Conservation (phyloP, 169 alveolate genomes). For the Besnoitia besnoiti region DNA sequence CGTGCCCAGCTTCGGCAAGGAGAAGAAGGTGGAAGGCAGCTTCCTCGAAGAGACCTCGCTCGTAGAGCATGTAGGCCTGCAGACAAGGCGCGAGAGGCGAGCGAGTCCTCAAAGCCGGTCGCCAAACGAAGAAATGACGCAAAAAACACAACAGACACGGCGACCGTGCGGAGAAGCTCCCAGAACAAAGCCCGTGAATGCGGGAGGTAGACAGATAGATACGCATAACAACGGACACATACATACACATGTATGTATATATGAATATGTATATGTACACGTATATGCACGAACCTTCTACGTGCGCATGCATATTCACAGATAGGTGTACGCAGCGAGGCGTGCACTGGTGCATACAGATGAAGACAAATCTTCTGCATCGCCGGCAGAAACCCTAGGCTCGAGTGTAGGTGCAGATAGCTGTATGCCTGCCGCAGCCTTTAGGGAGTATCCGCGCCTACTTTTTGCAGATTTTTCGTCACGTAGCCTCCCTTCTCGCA, state of each 20-base stretch:
- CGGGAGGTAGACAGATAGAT: no score
- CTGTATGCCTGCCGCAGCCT: no score
- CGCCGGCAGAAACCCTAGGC: no score
- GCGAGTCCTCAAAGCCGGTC: not conserved
- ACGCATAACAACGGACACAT: not conserved
- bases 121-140: no score
- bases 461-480: slow-evolving; percentile 64
- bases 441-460: not conserved
- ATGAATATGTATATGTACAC: not conserved
- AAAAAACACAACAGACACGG: no score
- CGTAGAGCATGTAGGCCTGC: slow-evolving; percentile 55
- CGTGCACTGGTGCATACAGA: not conserved
- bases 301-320: not conserved
- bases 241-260: not conserved
- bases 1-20: slow-evolving; percentile 78
- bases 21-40: slow-evolving; percentile 71
- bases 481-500: slow-evolving; percentile 74
- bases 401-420: no score
- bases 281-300: not conserved
- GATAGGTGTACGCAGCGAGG: not conserved
- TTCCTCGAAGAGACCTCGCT: slow-evolving; percentile 54
- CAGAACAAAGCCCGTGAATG: no score
- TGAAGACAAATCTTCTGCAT: no score
- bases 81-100: not conserved
- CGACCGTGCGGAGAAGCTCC: no score